Percentiles rank a stretch among this genome's conserved stretches.
phyloP scores from a whole-genome alignment of 2,329 filamentous ascomycete genomes.

The Ustulina deusta region DNA sequence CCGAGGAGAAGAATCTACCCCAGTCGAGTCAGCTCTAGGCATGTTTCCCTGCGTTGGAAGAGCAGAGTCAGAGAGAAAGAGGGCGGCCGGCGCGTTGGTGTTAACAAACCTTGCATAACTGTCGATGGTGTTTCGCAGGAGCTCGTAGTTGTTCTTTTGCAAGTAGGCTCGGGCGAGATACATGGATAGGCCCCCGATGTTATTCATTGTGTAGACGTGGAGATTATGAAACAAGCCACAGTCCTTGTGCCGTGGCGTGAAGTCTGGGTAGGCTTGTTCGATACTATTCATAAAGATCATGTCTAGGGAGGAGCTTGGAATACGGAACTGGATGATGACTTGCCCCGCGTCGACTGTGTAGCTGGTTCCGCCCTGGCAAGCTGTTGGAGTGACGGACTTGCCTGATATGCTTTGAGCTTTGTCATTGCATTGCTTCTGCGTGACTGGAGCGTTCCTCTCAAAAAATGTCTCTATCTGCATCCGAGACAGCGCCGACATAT shows the following conservation, averaged over 20 bases:
- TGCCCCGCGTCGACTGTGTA: constrained; percentile 35
- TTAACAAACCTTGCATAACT: constrained; percentile 31
- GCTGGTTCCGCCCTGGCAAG: constrained; percentile 34
- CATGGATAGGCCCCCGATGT: constrained; percentile 35
- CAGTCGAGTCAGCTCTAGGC: constrained; percentile 20
- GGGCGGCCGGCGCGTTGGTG: too few species aligned
- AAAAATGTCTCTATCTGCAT: constrained; percentile 35
- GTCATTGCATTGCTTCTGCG: constrained; percentile 34
- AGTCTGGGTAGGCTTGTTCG: constrained; percentile 36
- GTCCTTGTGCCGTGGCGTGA: constrained; percentile 32
- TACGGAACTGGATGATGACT: constrained; percentile 34
- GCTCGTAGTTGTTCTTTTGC: constrained; percentile 31
- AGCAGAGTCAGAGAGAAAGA: background rate
- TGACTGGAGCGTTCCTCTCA: constrained; percentile 21
- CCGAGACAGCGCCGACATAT: constrained; percentile 28
- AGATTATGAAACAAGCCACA: constrained; percentile 21
- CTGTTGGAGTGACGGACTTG: constrained; percentile 23
- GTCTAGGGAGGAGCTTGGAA: constrained; percentile 23
- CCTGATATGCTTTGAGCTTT: constrained; percentile 29
- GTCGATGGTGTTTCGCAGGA: constrained; percentile 33
- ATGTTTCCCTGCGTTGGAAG: constrained; percentile 7
- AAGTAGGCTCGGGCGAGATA: constrained; percentile 31
- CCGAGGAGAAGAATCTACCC: constrained; percentile 38
- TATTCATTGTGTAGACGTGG: constrained; percentile 37
- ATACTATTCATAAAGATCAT: constrained; percentile 27